Conservation (phyloP, 306 rosid genomes). For the Hylodesmum podocarpum region DNA sequence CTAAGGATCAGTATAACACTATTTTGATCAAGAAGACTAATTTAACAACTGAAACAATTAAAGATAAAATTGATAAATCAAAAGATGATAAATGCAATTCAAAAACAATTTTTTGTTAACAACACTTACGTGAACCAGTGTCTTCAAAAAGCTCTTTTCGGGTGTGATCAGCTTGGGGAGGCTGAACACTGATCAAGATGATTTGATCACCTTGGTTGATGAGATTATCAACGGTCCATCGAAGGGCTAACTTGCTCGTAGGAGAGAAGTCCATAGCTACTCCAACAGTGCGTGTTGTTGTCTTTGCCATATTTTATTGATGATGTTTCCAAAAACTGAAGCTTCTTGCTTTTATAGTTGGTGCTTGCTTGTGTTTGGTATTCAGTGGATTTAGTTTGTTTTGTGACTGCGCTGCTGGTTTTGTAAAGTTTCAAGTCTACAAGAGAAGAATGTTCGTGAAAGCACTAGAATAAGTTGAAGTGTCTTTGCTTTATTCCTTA, state of each 20-base stretch:
- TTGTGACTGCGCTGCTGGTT: neutral
- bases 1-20: too few relatives aligned
- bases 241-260: conserved; percentile 70
- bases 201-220: conserved; percentile 49
- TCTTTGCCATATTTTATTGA: conserved; percentile 38
- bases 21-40: too few relatives aligned
- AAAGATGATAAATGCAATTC: too few relatives aligned
- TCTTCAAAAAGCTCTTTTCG: conserved; percentile 60
- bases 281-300: conserved; percentile 50
- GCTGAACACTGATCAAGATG: conserved; percentile 65
- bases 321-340: conserved; percentile 2
- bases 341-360: neutral
- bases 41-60: too few relatives aligned
- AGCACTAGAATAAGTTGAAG: neutral
- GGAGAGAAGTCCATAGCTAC: conserved; percentile 77
- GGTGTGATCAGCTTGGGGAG: conserved; percentile 57
- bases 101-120: too few relatives aligned
- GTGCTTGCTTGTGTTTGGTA: neutral
- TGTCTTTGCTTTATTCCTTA: conserved; percentile 26
- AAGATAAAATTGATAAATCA: too few relatives aligned
- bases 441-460: conserved; percentile 30
- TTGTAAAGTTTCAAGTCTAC: neutral
- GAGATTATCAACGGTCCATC: conserved; percentile 66
- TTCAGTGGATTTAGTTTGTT: neutral
- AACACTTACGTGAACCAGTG: conserved; percentile 63